Base-by-base conservation (phyloP, 1,284 basidiomycete species). In the Hypsizygus ulmarius region DNA sequence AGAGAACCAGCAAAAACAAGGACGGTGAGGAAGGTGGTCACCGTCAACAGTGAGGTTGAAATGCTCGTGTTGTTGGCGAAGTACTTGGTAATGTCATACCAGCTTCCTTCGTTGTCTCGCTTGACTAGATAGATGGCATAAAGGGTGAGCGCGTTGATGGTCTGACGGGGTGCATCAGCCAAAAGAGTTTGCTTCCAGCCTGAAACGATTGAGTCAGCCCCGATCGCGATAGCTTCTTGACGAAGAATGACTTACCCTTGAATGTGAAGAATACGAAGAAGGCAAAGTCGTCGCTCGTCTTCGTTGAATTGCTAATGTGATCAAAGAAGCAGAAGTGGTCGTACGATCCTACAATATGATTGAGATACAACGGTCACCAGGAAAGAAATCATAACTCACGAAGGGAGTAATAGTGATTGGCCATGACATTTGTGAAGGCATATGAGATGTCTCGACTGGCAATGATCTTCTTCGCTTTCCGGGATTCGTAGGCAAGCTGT, bases 201-300 rank as follows among this genome's bases (percentile, higher is more conserved):
- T 95, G 57, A 32, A 25, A 27, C 27, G 10, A 48, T 34, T 59
- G 48, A 38, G 25, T 34, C 55, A 49, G 47, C n/a, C 14, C 21
- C 21, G 21, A 25, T 25, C 21, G 10, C 45, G 18, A 14, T 35
- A 44, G 34, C 38, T 25, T 25, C 45, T 48, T 50, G 19, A 14
- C 16, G 40, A 35, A 6, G 6, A 5, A 73, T 82, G 43, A 50
- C 21, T 4, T 25, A 90, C 93, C 93, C 75, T 99, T 99, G 82
- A 99, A 99, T 1, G 90, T 90, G 73, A 99, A 99, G 81, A 98
- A 99, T 66, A 98, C 84, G 69, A 97, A 99, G 79, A 99, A 98
- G 40, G 95, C 93, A 68, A 98, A 93, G 63, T 97, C 93, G 67
- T 99, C 96, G 67, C 89, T 94, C 59, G 85, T 87, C 79, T 97